Percentiles rank a stretch among this genome's conserved stretches.
Evolutionary conservation across 176 grass and related monocot species (phyloP).

Genomic region (Neostapfia colusana): DNA sequence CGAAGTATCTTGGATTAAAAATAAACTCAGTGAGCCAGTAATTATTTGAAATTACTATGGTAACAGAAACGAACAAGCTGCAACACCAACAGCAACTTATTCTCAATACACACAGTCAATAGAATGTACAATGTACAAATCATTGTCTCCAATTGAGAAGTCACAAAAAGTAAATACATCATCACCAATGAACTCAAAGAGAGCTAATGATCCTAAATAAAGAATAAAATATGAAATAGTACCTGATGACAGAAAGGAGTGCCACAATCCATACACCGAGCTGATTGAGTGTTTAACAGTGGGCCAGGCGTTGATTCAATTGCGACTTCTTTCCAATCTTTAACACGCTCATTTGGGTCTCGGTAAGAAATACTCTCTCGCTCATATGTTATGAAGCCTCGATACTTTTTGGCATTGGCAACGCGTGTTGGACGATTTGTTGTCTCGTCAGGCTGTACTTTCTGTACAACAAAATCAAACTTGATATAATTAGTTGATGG

Average conservation of each 20-base stretch:
- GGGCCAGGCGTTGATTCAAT: conserved; percentile 82
- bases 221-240: conserved; percentile 6
- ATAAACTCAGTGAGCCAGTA: background rate
- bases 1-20: background rate
- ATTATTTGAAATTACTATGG: conserved; percentile 2
- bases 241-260: conserved; percentile 99
- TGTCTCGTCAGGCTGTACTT: conserved; percentile 32
- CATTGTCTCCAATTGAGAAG: conserved; percentile 4
- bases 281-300: conserved; percentile 85
- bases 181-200: background rate
- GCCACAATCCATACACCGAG: conserved; percentile 99
- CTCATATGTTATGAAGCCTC: conserved; percentile 90
- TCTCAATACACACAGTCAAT: background rate
- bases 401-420: conserved; percentile 65
- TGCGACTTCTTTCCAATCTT: conserved; percentile 93
- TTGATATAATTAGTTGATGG: conserved; percentile 17
- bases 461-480: conserved; percentile 59
- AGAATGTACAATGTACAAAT: background rate
- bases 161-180: conserved; percentile 18
- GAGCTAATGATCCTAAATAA: conserved; percentile 1
- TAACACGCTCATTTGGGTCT: conserved; percentile 66
- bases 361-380: conserved; percentile 81
- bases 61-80: background rate
- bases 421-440: conserved; percentile 59
- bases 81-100: background rate